Evolutionary conservation across 495 filamentous ascomycete genomes (phyloP), one percentile per base, ranked within the genome.

Genomic region (Lindgomyces ingoldianus): DNA sequence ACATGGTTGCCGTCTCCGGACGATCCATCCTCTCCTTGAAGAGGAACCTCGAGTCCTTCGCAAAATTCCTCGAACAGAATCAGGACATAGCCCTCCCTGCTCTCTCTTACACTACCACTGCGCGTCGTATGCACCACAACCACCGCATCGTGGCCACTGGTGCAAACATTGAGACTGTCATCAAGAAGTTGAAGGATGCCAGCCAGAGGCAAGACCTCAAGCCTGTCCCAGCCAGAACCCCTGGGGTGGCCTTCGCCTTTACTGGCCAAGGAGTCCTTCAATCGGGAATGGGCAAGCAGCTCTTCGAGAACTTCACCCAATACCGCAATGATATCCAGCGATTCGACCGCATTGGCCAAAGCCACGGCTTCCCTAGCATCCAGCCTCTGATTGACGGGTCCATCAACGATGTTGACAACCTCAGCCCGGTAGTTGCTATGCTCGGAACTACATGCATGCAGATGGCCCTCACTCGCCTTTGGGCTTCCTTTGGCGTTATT

Each of bases 21-120:
- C 78, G 78, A 33, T 75, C 58, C 25, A 72, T 72, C 33, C 45
- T 42, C 0, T 78, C 79, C 0, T 64, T 83, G 1, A 46, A 30
- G 26, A 64, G 57, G 0, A 81, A 81, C 51, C 50, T 78, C 1
- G 47, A 77, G 55, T 54, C 60, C 4, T 27, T 82, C 12, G 39
- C 76, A 16, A 14, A 42, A 1, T 76, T 75, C 49, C 48, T 81
- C 0, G 67, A 75, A 11, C 55, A 76, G 44, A 71, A 73, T 76
- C 79, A n/a, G 6, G 58, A 72, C 6, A 68, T 50, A 8, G 50
- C 53, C n/a, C 33, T 80, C 1, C 68, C 66, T 9, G 67, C 78
- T 52, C 57, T 82, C 1, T 71, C 78, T 0, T 81, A 82, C 49
- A 77, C 80, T 0, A 74, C 74, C 0, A 74, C 71, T 29, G 3